phyloP scores from a whole-genome alignment of 176 grass and related monocot species.

The Pontederia crassipes region DNA sequence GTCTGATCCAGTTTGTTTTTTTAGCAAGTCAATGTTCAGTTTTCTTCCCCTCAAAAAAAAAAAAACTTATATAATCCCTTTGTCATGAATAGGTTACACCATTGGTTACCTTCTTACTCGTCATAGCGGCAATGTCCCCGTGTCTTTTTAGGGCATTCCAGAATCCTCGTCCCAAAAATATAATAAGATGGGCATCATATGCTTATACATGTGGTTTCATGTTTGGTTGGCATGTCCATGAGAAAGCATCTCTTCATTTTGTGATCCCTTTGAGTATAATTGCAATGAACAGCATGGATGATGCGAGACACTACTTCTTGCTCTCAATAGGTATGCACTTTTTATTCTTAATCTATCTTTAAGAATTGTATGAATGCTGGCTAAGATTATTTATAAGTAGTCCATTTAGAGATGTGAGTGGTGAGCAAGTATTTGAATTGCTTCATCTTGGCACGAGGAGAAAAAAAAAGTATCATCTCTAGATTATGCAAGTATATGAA shows the following conservation, averaged over 20 bases:
- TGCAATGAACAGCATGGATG: slow-evolving; percentile 61
- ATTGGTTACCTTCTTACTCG: slow-evolving; percentile 61
- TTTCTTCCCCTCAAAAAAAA: not conserved
- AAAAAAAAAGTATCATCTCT: too few relatives aligned
- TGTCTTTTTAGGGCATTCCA: slow-evolving; percentile 65
- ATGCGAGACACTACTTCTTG: slow-evolving; percentile 66
- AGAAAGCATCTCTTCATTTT: slow-evolving; percentile 96
- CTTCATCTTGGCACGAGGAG: too few relatives aligned
- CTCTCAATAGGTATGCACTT: slow-evolving; percentile 71
- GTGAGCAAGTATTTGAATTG: too few relatives aligned
- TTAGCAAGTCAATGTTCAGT: not conserved
- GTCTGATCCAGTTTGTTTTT: not conserved
- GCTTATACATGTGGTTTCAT: slow-evolving; percentile 85
- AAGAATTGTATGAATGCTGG: too few relatives aligned
- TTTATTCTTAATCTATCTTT: not conserved
- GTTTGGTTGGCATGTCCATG: slow-evolving; percentile 96
- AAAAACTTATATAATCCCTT: slow-evolving; percentile 1
- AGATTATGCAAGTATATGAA: too few relatives aligned
- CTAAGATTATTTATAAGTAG: too few relatives aligned
- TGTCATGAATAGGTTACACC: slow-evolving; percentile 54
- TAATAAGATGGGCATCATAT: slow-evolving; percentile 82
- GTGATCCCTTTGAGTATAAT: slow-evolving; percentile 59
- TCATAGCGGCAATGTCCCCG: slow-evolving; percentile 68
- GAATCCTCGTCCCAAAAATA: slow-evolving; percentile 60
- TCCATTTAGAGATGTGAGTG: too few relatives aligned